Percentiles rank a stretch among this genome's conserved stretches.
Conservation (phyloP, 805 yeast species). For the Metschnikowia reukaufii region DNA sequence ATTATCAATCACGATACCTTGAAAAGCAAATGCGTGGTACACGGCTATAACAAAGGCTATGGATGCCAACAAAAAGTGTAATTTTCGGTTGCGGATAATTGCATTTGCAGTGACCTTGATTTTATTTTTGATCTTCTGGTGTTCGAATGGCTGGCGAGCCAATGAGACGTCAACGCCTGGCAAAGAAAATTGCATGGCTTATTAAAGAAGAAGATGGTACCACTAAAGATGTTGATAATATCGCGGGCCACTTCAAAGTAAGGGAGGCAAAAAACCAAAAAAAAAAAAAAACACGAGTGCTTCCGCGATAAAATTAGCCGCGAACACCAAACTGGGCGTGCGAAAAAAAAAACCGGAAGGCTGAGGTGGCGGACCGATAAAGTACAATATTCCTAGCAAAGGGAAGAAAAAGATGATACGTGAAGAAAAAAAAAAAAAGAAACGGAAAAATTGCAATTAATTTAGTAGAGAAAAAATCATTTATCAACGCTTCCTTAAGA, state of each 20-base stretch:
- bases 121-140: background rate
- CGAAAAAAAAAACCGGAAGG: background rate
- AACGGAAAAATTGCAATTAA: no score
- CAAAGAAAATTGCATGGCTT: background rate
- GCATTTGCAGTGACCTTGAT: slow-evolving; percentile 3
- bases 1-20: slow-evolving; percentile 12
- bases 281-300: background rate
- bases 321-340: background rate
- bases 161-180: background rate
- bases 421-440: no score
- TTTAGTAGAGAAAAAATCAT: no score
- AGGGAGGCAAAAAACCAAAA: background rate
- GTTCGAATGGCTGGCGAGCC: background rate
- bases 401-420: no score
- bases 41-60: slow-evolving; percentile 9
- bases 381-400: no score
- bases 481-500: no score
- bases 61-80: slow-evolving; percentile 12
- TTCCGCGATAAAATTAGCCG: slow-evolving; percentile 1
- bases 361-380: no score
- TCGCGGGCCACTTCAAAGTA: background rate
- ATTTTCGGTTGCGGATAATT: slow-evolving; percentile 15
- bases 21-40: slow-evolving; percentile 12
- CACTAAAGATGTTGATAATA: background rate
- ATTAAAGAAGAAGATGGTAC: background rate